Evolutionary conservation across 2,329 filamentous ascomycete species (phyloP), one percentile per base, ranked within the genome.

Genomic region (Colletotrichum sp.): DNA sequence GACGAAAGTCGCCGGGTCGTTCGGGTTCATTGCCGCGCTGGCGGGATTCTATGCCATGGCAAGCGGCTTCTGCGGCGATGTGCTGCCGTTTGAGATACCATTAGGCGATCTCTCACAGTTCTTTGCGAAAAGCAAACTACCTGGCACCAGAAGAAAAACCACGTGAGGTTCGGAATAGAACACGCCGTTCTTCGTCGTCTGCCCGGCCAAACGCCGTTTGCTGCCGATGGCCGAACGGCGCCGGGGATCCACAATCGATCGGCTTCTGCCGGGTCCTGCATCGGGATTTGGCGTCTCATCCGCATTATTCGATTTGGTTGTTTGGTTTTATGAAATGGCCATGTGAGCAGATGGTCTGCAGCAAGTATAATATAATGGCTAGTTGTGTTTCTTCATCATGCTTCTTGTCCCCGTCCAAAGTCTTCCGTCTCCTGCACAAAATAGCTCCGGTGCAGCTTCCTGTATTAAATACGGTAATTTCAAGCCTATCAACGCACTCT

Each of bases 401-500:
- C 44, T 7, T 49, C 18, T 4, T 16, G 18, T 49, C n/a, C 9
- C 18, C 15, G 5, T 13, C 44, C 18, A 44, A n/a, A 44, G 16
- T 44, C 39, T 10, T 44, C 15, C 5, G 4, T n/a, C 39, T n/a
- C 16, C 8, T 10, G 36, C 15, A 39, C 36, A 18, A 1, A 5
- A 39, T 39, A 39, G 36, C 4, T 39, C 0, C 36, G 16, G 0
- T 39, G 36, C 16, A 18, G 0, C 36, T 8, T 9, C 16, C 36
- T 0, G 16, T 18, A 5, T 39, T 16, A 0, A 18, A 3, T 0
- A 18, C 8, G 4, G 16, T 1, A 18, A 9, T n/a, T 3, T 44
- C 6, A n/a, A 49, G 39, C 39, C 39, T 4, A 2, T 2, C 16
- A 18, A 39, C 7, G 16, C 4, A 16, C 15, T 39, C 16, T 39